Evolutionary conservation across 1,139 yeast species (phyloP).

Genomic region (Protomyces inundatus): DNA sequence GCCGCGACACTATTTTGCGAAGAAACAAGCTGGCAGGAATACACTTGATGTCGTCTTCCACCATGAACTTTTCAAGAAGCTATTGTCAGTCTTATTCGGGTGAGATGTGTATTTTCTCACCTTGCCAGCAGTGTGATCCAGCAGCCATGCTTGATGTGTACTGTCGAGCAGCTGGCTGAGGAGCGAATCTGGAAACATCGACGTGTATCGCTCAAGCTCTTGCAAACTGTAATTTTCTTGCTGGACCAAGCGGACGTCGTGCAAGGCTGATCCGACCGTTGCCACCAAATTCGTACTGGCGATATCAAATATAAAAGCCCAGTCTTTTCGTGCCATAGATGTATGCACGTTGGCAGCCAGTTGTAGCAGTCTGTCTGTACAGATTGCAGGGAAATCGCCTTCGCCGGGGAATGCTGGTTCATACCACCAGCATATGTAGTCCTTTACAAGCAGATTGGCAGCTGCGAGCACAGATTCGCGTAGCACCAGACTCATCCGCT

Average conservation of each 20-base stretch:
- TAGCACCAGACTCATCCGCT: not conserved
- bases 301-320: slow-evolving; percentile 1
- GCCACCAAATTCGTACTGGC: slow-evolving; percentile 3
- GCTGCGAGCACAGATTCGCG: not conserved
- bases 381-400: slow-evolving; percentile 1
- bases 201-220: not conserved
- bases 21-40: not conserved
- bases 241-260: slow-evolving; percentile 3
- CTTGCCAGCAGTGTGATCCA: not conserved
- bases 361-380: not conserved
- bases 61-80: not conserved
- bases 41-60: not conserved
- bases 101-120: not conserved
- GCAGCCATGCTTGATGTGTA: not conserved
- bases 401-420: slow-evolving; percentile 3
- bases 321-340: slow-evolving; percentile 9
- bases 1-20: not conserved
- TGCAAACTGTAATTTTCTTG: not conserved
- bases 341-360: not conserved
- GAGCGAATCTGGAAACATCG: slow-evolving; percentile 1
- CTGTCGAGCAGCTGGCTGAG: not conserved
- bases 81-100: not conserved
- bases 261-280: slow-evolving; percentile 6
- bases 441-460: not conserved
- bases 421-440: slow-evolving; percentile 22